Percentiles rank a stretch among this genome's conserved stretches.
phyloP scores from a whole-genome alignment of 495 filamentous ascomycete species.

The Polyplosphaeria fusca region DNA sequence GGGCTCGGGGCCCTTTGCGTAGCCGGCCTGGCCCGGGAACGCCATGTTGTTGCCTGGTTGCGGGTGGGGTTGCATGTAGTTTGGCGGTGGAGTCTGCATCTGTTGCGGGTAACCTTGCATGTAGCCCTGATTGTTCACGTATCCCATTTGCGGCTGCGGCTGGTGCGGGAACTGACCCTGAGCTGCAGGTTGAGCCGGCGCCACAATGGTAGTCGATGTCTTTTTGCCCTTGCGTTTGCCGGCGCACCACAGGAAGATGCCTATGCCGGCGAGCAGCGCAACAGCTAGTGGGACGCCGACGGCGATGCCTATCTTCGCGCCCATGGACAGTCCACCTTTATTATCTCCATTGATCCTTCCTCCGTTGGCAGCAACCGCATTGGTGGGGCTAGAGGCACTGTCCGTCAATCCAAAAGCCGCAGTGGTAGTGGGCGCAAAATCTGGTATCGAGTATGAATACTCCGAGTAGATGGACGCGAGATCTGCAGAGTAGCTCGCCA shows the following conservation, averaged over 20 bases:
- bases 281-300: constrained; percentile 20
- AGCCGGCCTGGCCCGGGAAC: constrained; percentile 7
- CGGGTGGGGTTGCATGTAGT: neutral
- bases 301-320: constrained; percentile 26
- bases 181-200: neutral
- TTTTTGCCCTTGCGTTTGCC: constrained; percentile 17
- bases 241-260: constrained; percentile 14
- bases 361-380: neutral
- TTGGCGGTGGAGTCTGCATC: neutral
- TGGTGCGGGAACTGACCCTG: neutral
- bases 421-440: neutral
- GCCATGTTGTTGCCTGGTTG: constrained; percentile 4
- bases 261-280: constrained; percentile 4
- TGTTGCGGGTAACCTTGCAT: neutral
- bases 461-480: neutral
- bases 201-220: constrained; percentile 8
- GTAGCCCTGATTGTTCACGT: neutral
- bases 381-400: no score
- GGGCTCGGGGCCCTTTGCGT: constrained; percentile 10
- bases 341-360: neutral
- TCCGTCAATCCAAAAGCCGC: neutral
- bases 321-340: constrained; percentile 16
- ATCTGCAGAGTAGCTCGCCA: neutral
- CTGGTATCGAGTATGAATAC: neutral
- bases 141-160: neutral